These are phyloP conservation scores for Phytophthora pini DNA, from an alignment of 352 stramenopile species.

Conservation along the genomic window DNA sequence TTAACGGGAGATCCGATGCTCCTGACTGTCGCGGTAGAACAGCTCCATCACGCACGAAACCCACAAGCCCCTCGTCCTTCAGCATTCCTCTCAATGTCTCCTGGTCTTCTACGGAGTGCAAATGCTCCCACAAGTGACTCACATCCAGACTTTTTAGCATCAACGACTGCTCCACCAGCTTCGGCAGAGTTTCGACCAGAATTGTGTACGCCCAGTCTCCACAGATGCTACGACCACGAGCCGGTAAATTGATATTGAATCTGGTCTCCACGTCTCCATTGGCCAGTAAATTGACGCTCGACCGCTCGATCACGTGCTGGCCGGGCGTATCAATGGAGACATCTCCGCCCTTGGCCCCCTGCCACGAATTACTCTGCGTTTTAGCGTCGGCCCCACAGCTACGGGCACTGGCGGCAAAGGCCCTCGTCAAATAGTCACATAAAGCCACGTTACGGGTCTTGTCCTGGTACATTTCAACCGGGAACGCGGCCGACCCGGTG, in stretches of 20 bases:
- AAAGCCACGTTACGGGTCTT: conserved; percentile 87
- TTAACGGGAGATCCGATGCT: conserved; percentile 63
- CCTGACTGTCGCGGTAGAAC: conserved; percentile 90
- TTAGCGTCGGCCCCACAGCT: conserved; percentile 71
- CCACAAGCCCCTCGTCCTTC: conserved; percentile 81
- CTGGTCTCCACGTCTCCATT: conserved; percentile 90
- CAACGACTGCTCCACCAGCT: conserved; percentile 85
- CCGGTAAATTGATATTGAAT: conserved; percentile 96
- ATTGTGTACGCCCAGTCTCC: conserved; percentile 94
- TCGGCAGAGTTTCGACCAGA: conserved; percentile 89
- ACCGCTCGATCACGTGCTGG: conserved; percentile 95
- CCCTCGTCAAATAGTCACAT: conserved; percentile 91
- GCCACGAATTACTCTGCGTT: conserved; percentile 74
- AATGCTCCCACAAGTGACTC: conserved; percentile 77
- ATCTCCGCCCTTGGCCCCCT: conserved; percentile 93
- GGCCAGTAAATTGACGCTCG: conserved; percentile 81
- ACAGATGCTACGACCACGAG: conserved; percentile 93
- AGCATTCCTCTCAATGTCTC: conserved; percentile 89
- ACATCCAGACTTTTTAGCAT: conserved; percentile 78
- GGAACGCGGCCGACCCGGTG: conserved; percentile 78
- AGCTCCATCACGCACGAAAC: conserved; percentile 94
- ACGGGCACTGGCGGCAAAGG: conserved; percentile 72
- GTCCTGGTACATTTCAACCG: conserved; percentile 71
- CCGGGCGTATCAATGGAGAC: conserved; percentile 93
- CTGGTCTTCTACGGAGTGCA: conserved; percentile 95